phyloP scores from a whole-genome alignment of 345 rosid genomes.

The Ailanthus altissimus region DNA sequence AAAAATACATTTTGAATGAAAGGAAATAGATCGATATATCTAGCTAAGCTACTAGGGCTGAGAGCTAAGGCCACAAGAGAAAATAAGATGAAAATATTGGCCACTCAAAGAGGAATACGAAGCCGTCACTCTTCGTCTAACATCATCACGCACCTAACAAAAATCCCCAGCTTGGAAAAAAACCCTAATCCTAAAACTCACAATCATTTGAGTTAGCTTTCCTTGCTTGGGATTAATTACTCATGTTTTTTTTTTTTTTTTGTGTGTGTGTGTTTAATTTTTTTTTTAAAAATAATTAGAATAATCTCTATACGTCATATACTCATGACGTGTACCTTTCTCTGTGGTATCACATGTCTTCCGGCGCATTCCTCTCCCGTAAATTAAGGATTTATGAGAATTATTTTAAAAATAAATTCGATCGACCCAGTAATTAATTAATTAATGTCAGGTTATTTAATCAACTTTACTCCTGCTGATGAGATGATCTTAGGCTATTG shows the following conservation, averaged over 20 bases:
- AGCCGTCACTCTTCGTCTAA: slow-evolving; percentile 45
- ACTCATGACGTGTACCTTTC: slow-evolving; percentile 29
- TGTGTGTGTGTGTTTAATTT: too few relatives aligned
- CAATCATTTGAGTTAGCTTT: slow-evolving; percentile 32
- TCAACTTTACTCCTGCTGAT: not conserved
- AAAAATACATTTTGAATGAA: slow-evolving; percentile 4
- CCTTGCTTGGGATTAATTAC: slow-evolving; percentile 17
- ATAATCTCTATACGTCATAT: slow-evolving; percentile 25
- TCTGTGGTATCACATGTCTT: slow-evolving; percentile 30
- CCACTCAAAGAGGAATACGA: slow-evolving; percentile 21
- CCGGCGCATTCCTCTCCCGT: slow-evolving; percentile 41
- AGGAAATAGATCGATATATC: not conserved
- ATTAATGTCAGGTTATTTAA: not conserved
- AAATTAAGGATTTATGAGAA: not conserved
- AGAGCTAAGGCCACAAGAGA: too few relatives aligned
- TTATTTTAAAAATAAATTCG: not conserved
- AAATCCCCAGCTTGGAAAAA: slow-evolving; percentile 23
- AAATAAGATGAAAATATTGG: slow-evolving; percentile 21
- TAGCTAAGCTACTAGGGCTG: too few relatives aligned
- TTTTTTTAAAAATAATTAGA: not conserved
- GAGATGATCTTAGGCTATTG: not conserved
- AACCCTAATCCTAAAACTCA: slow-evolving; percentile 27
- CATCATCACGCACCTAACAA: slow-evolving; percentile 14
- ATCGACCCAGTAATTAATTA: not conserved
- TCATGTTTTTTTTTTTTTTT: not conserved